Percentiles rank a stretch among this genome's conserved stretches.
These are phyloP conservation scores for Amanita rubescens DNA, from an alignment of 768 basidiomycete genomes.

Conservation along the genomic window DNA sequence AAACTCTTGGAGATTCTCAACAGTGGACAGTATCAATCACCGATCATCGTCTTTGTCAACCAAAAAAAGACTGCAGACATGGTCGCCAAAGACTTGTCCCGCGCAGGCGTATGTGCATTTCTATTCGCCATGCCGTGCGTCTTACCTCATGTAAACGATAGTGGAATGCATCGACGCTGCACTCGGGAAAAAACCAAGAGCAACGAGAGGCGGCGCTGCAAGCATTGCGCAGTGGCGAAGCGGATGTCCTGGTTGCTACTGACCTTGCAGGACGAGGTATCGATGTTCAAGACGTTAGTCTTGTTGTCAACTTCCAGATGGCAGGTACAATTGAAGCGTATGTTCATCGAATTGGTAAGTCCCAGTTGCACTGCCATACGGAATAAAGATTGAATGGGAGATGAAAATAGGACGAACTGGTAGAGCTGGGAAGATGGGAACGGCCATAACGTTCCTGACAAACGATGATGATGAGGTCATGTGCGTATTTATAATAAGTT, in stretches of 20 bases:
- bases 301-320: constrained; percentile 99
- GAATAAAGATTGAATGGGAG: not conserved
- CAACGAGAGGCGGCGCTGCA: constrained; percentile 92
- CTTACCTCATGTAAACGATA: constrained; percentile 19
- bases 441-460: constrained; percentile 91
- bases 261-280: constrained; percentile 98
- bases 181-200: constrained; percentile 97
- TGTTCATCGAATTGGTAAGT: constrained; percentile 91
- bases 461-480: constrained; percentile 98
- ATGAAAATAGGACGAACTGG: constrained; percentile 75
- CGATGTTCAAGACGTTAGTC: constrained; percentile 92
- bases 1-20: constrained; percentile 89
- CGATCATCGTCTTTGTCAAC: constrained; percentile 98
- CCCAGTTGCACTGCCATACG: not conserved
- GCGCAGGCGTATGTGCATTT: constrained; percentile 65
- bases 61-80: constrained; percentile 99
- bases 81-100: constrained; percentile 90
- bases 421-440: constrained; percentile 92
- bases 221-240: constrained; percentile 75
- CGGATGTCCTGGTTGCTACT: constrained; percentile 90
- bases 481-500: constrained; percentile 41
- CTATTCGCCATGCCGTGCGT: not conserved
- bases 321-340: constrained; percentile 93
- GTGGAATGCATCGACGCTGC: constrained; percentile 89
- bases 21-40: constrained; percentile 72